These are phyloP conservation scores for Vanilla planifolia DNA, from an alignment of 106 monocot species.

Conservation along the genomic window DNA sequence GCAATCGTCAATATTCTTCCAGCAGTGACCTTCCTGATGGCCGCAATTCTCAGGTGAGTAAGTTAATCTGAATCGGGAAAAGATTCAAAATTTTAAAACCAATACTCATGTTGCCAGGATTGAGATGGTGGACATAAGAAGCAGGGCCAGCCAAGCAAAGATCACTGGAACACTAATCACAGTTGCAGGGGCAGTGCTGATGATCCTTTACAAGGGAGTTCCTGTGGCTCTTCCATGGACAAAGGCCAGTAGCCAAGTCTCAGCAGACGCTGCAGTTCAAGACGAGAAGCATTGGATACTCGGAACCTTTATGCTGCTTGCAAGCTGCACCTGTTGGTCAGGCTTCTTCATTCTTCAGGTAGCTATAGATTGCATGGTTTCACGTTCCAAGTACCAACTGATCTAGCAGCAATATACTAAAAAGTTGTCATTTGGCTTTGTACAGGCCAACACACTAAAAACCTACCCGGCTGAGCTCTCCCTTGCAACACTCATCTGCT, in stretches of 20 bases:
- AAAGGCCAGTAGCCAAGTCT: conserved; percentile 7
- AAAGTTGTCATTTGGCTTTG: no score
- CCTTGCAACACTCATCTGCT: conserved; percentile 55
- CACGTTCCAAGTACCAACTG: no score
- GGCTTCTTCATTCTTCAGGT: conserved; percentile 71
- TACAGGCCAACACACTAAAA: conserved; percentile 53
- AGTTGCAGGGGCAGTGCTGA: conserved; percentile 44
- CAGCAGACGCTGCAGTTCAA: background rate
- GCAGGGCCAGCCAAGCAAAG: conserved; percentile 42
- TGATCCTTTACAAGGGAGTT: conserved; percentile 70
- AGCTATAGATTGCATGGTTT: background rate
- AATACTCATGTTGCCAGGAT: conserved; percentile 16
- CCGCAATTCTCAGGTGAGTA: conserved; percentile 47
- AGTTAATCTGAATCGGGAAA: background rate
- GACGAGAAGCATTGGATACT: conserved; percentile 34
- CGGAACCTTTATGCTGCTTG: conserved; percentile 44
- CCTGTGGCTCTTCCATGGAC: conserved; percentile 37
- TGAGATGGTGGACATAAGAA: conserved; percentile 56
- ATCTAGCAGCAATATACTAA: no score
- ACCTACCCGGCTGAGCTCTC: conserved; percentile 76
- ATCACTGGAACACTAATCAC: conserved; percentile 43
- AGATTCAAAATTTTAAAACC: background rate
- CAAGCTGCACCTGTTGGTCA: conserved; percentile 55
- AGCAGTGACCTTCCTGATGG: conserved; percentile 56
- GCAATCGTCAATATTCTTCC: conserved; percentile 79